Conservation (phyloP, 208 protist species). For the Leishmania martiniquensis region DNA sequence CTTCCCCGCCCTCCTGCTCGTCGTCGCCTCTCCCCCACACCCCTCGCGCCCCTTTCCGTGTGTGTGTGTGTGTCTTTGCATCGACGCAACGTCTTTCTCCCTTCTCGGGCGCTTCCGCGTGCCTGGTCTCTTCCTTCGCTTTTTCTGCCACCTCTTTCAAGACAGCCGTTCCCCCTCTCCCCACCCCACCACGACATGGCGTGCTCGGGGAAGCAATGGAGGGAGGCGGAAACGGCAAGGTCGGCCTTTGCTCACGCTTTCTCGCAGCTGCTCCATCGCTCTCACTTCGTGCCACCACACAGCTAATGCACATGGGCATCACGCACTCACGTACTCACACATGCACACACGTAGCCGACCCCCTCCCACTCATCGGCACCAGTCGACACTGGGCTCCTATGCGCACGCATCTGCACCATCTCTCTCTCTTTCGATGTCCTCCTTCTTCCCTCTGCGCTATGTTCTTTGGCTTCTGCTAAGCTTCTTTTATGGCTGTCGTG, state of each 20-base stretch:
- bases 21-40: background rate
- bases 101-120: background rate
- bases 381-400: background rate
- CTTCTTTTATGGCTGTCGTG: background rate
- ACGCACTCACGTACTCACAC: slow-evolving; percentile 1
- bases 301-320: background rate
- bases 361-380: background rate
- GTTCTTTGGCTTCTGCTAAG: slow-evolving; percentile 1
- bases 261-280: background rate
- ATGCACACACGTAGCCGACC: background rate
- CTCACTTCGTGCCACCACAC: background rate
- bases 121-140: background rate
- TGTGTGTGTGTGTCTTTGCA: background rate
- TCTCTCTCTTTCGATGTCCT: slow-evolving; percentile 1
- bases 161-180: background rate
- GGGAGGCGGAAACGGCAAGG: background rate
- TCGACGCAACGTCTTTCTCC: background rate
- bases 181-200: too few species aligned
- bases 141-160: background rate
- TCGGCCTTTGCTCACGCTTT: background rate
- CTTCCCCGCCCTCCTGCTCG: background rate
- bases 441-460: background rate
- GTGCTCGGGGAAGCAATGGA: background rate
- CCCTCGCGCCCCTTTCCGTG: background rate
- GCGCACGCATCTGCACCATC: background rate